A percentile compares a stretch with the other conserved stretches of the same genome.
Evolutionary conservation across 2,329 filamentous ascomycete genomes (phyloP).

Genomic region (Talaromyces funiculosus): DNA sequence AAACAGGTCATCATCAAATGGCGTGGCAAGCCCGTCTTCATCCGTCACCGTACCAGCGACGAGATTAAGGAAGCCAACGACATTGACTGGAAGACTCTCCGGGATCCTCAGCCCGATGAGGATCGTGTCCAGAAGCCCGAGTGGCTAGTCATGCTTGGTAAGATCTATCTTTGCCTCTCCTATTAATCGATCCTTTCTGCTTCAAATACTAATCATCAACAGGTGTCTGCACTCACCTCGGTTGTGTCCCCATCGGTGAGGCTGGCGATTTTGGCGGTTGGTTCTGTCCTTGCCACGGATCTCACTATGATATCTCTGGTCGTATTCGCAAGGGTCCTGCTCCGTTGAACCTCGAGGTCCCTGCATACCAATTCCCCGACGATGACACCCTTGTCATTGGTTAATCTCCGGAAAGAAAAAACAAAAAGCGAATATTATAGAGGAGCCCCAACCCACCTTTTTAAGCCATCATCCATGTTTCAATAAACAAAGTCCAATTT

Average conservation of each 20-base stretch:
- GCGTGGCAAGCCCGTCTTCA: slow-evolving; percentile 99
- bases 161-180: slow-evolving; percentile 17
- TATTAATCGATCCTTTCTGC: not conserved
- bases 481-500: slow-evolving; percentile 7
- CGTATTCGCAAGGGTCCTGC: slow-evolving; percentile 96
- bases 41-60: slow-evolving; percentile 88
- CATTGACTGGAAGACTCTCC: slow-evolving; percentile 72
- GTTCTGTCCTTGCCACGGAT: slow-evolving; percentile 99
- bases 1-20: slow-evolving; percentile 95
- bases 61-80: slow-evolving; percentile 96
- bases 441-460: not conserved
- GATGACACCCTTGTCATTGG: slow-evolving; percentile 87
- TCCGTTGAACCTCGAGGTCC: slow-evolving; percentile 95
- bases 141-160: slow-evolving; percentile 98
- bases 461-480: slow-evolving; percentile 1
- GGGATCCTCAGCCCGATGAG: slow-evolving; percentile 84
- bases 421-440: slow-evolving; percentile 3
- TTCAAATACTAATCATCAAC: slow-evolving; percentile 9
- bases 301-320: slow-evolving; percentile 99
- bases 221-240: slow-evolving; percentile 98
- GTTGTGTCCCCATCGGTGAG: slow-evolving; percentile 98
- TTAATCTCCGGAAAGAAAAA: slow-evolving; percentile 57
- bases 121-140: slow-evolving; percentile 97
- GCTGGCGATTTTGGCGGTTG: slow-evolving; percentile 96
- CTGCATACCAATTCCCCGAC: slow-evolving; percentile 85